Conservation (phyloP, 257 asterid genomes). For the Przewalskia tangutica region DNA sequence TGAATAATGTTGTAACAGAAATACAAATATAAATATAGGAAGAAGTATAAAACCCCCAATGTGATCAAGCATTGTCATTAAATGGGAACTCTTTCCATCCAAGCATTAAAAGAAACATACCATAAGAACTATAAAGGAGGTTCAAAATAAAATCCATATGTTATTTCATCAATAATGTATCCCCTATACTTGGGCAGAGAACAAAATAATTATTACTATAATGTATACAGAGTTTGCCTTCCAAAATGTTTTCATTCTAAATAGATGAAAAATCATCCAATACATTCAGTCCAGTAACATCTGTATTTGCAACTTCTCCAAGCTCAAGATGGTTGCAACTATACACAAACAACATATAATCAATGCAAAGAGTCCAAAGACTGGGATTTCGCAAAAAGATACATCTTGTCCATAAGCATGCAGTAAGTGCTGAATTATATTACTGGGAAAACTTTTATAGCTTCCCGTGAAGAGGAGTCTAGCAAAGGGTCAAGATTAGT, state of each 20-base stretch:
- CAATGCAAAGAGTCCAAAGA: background rate
- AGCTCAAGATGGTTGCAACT: background rate
- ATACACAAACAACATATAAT: background rate
- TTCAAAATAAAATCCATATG: background rate
- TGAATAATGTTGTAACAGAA: slow-evolving; percentile 16
- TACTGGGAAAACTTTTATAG: background rate
- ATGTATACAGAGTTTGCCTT: background rate
- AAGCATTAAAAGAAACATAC: background rate
- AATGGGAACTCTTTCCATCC: background rate
- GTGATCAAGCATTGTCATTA: background rate
- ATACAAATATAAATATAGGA: background rate
- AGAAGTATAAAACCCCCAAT: background rate
- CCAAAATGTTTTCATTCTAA: background rate
- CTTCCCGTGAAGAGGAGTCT: background rate
- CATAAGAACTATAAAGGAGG: background rate
- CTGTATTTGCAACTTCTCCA: background rate
- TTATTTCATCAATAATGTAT: background rate
- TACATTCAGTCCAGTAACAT: background rate
- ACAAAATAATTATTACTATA: background rate
- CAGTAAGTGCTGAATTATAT: background rate
- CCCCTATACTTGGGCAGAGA: background rate
- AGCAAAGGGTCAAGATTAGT: background rate
- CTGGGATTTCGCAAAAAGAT: background rate
- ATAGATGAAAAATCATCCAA: background rate
- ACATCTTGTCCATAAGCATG: background rate